Percentiles rank a stretch among this genome's conserved stretches.
phyloP scores from a whole-genome alignment of 306 rosid genomes.

The Macrotyloma uniflorum region DNA sequence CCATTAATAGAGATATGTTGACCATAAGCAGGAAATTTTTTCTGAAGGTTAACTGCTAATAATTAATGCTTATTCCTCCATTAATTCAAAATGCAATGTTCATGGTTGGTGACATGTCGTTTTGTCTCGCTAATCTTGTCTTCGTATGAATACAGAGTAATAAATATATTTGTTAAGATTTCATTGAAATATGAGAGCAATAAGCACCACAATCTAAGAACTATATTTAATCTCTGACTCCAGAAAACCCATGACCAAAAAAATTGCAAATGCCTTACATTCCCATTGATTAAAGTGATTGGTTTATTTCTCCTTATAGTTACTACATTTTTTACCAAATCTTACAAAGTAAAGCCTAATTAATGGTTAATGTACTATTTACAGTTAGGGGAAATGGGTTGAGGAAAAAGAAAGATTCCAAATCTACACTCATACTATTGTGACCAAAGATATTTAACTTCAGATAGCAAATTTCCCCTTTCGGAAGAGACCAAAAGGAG shows the following conservation, averaged over 20 bases:
- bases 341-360: slow-evolving; percentile 1
- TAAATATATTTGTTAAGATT: not conserved
- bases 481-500: not conserved
- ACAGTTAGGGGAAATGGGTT: not conserved
- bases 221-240: too few species aligned
- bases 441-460: slow-evolving; percentile 14
- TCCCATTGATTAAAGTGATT: not conserved
- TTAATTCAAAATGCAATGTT: not conserved
- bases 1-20: not conserved
- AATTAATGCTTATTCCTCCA: not conserved
- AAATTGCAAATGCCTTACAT: too few species aligned
- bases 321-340: not conserved
- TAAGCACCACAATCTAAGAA: too few species aligned
- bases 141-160: not conserved
- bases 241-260: too few species aligned
- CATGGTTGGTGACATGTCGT: not conserved
- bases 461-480: slow-evolving; percentile 19
- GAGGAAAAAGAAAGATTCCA: slow-evolving; percentile 26
- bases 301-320: not conserved
- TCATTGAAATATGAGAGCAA: not conserved
- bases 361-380: not conserved
- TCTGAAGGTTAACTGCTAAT: not conserved
- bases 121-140: not conserved
- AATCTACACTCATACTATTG: not conserved
- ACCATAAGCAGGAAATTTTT: not conserved